Evolutionary conservation across 2,329 filamentous ascomycete genomes (phyloP).

Genomic region (Keithomyces neogunnii): DNA sequence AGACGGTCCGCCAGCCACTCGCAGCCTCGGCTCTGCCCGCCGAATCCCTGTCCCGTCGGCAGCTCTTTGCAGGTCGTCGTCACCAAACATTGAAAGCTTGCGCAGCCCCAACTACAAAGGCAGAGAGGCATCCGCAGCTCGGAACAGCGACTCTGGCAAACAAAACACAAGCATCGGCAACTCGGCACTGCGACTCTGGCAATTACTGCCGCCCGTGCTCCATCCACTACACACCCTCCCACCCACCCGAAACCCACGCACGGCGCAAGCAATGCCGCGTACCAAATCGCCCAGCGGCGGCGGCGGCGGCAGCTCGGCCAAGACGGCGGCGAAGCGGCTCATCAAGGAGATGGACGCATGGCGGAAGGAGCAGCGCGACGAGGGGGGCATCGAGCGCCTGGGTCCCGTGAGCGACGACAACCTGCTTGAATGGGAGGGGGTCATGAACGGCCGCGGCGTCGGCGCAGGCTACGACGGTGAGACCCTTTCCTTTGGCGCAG

Average conservation of each 20-base stretch:
- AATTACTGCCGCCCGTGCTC: too few species aligned
- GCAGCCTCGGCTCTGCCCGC: constrained; percentile 18
- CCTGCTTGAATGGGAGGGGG: constrained; percentile 49
- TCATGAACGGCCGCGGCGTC: constrained; percentile 50
- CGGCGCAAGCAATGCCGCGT: constrained; percentile 7
- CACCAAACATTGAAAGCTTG: not conserved
- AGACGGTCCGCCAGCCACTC: not conserved
- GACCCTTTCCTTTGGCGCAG: constrained; percentile 9
- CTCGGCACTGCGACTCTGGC: too few species aligned
- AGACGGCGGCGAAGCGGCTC: constrained; percentile 46
- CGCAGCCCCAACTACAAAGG: not conserved
- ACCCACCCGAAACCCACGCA: too few species aligned
- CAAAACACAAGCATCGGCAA: not conserved
- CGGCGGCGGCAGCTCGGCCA: constrained; percentile 20
- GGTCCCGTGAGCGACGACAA: constrained; percentile 46
- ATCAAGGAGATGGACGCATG: constrained; percentile 49
- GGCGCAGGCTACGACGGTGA: constrained; percentile 49
- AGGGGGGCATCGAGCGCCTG: constrained; percentile 50
- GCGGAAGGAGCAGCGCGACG: constrained; percentile 38
- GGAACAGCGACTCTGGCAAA: too few species aligned
- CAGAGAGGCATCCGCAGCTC: not conserved
- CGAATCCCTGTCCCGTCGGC: constrained; percentile 13
- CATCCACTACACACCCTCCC: too few species aligned
- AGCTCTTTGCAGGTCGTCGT: too few species aligned
- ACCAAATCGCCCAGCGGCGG: constrained; percentile 6